Conservation (phyloP, 768 basidiomycete genomes). For the Pleurotus sapidus region DNA sequence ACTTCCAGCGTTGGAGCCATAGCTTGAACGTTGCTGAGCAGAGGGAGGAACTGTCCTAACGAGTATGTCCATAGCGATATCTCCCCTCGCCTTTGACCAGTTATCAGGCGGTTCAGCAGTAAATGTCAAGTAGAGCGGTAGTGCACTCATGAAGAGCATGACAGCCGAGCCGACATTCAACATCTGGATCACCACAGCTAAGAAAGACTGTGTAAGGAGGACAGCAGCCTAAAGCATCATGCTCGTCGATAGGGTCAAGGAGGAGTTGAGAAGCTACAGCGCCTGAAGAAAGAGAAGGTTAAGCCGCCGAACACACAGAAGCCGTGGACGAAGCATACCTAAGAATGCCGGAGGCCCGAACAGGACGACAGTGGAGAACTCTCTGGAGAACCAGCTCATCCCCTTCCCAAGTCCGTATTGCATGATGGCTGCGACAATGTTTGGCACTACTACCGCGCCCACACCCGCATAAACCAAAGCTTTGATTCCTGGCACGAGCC, state of each 20-base stretch:
- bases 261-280: constrained; percentile 60
- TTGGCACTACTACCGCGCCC: constrained; percentile 62
- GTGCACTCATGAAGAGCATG: constrained; percentile 61
- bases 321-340: constrained; percentile 40
- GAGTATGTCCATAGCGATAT: constrained; percentile 65
- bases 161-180: constrained; percentile 74
- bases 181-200: constrained; percentile 61
- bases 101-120: constrained; percentile 43
- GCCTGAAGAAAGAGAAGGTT: constrained; percentile 36
- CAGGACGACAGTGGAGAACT: constrained; percentile 59
- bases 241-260: constrained; percentile 53
- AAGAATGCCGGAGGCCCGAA: constrained; percentile 76
- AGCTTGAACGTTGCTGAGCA: constrained; percentile 57
- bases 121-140: constrained; percentile 57
- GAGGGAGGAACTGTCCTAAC: constrained; percentile 51
- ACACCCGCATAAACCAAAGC: constrained; percentile 24
- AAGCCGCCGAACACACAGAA: not conserved
- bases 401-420: constrained; percentile 54
- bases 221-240: constrained; percentile 56
- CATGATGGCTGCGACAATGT: constrained; percentile 73
- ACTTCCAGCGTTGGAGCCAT: constrained; percentile 69
- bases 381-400: constrained; percentile 85
- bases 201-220: constrained; percentile 54
- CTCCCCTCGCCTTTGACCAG: constrained; percentile 22
- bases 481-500: not conserved